A percentile compares a stretch with the other conserved stretches of the same genome.
These are phyloP conservation scores for Mortierella claussenii DNA, from an alignment of 192 early-diverging fungal species.

Conservation along the genomic window DNA sequence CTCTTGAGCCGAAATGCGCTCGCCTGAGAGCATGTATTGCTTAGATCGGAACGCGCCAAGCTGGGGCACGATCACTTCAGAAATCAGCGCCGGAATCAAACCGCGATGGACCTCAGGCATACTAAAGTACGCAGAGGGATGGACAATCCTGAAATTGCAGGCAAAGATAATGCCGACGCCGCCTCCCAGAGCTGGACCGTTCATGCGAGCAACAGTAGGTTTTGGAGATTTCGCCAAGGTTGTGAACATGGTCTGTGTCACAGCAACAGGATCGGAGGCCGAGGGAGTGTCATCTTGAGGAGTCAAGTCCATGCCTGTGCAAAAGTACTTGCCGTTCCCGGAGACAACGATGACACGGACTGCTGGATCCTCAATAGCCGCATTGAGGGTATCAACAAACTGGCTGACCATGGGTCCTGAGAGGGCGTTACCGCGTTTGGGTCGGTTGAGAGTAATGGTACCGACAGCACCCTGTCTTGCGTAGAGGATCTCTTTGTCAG, in stretches of 20 bases:
- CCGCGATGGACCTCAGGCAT: constrained; percentile 71
- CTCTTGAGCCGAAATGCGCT: constrained; percentile 57
- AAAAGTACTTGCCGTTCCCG: constrained; percentile 71
- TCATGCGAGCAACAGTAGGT: constrained; percentile 64
- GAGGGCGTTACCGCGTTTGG: constrained; percentile 65
- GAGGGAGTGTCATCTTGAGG: constrained; percentile 36
- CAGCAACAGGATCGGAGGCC: constrained; percentile 33
- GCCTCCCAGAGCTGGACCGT: constrained; percentile 74
- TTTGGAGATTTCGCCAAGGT: constrained; percentile 58
- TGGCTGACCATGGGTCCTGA: constrained; percentile 55
- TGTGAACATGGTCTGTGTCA: constrained; percentile 56
- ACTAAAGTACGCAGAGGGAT: constrained; percentile 57
- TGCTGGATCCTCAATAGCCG: constrained; percentile 54
- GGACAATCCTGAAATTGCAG: constrained; percentile 66
- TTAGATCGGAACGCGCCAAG: constrained; percentile 59
- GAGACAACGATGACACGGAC: constrained; percentile 68
- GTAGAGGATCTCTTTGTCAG: constrained; percentile 49
- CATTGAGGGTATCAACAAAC: constrained; percentile 54
- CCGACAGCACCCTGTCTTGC: constrained; percentile 46
- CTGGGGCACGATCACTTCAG: constrained; percentile 69
- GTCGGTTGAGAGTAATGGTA: constrained; percentile 64
- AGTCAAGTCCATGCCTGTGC: constrained; percentile 71
- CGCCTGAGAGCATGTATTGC: constrained; percentile 68
- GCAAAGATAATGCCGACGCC: constrained; percentile 67
- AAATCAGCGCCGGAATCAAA: constrained; percentile 73